phyloP scores from a whole-genome alignment of 1,139 yeast genomes.

The Debaryomyces singareniensis region DNA sequence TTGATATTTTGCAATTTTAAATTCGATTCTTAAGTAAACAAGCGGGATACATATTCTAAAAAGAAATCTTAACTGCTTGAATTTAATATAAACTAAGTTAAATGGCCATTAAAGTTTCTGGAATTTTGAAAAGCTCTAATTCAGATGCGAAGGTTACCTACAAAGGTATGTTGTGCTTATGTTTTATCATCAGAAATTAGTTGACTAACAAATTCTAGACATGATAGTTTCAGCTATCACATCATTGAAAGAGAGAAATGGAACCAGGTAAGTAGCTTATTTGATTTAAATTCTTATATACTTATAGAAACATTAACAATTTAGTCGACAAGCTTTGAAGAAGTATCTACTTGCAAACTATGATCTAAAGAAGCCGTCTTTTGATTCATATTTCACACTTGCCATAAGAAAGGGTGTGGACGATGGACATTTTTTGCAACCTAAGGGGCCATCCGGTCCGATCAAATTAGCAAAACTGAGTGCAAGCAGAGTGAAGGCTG shows the following conservation, averaged over 20 bases:
- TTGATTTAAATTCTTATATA: no score
- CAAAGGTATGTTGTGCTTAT: constrained; percentile 37
- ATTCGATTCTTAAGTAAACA: no score
- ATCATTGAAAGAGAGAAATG: constrained; percentile 73
- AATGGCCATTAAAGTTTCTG: no score
- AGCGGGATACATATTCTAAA: no score
- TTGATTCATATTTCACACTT: constrained; percentile 69
- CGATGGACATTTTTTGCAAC: constrained; percentile 71
- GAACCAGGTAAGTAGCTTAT: constrained; percentile 64
- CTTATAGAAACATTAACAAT: constrained; percentile 11
- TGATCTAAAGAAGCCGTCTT: constrained; percentile 54
- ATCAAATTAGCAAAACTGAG: constrained; percentile 53
- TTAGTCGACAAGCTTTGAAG: constrained; percentile 68
- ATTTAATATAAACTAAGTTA: no score
- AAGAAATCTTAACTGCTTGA: no score
- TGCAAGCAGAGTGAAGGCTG: constrained; percentile 16
- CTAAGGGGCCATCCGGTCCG: constrained; percentile 82
- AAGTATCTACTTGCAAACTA: constrained; percentile 63
- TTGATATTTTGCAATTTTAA: no score
- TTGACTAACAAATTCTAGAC: constrained; percentile 29
- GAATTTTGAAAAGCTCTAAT: no score
- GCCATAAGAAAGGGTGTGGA: constrained; percentile 81
- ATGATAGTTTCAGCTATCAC: constrained; percentile 72
- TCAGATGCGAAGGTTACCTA: constrained; percentile 37
- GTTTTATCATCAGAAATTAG: background rate